Evolutionary conservation across 1,139 yeast species (phyloP).

Genomic region (Waltiozyma sp.): DNA sequence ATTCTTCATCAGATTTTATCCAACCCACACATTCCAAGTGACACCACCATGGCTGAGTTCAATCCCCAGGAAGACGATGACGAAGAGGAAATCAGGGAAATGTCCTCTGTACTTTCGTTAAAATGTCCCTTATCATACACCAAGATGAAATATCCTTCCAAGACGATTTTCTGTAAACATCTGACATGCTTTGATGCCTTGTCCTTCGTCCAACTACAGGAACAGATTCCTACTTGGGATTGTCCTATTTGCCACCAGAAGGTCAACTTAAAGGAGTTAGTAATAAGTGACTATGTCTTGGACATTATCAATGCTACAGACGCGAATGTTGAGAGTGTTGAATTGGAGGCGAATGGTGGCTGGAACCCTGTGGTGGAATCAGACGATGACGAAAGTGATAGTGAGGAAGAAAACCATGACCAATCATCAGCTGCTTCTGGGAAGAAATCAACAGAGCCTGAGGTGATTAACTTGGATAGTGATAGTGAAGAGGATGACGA

Average conservation of each 20-base stretch:
- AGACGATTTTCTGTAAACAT: slow-evolving; percentile 50
- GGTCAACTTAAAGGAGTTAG: slow-evolving; percentile 38
- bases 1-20: slow-evolving; percentile 23
- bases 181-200: slow-evolving; percentile 64
- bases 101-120: slow-evolving; percentile 44
- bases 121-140: slow-evolving; percentile 56
- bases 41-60: slow-evolving; percentile 35
- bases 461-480: slow-evolving; percentile 22
- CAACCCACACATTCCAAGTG: slow-evolving; percentile 36
- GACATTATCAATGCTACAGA: slow-evolving; percentile 36
- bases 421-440: background rate
- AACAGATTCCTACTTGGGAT: slow-evolving; percentile 52
- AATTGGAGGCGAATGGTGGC: slow-evolving; percentile 43
- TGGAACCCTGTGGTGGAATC: slow-evolving; percentile 37
- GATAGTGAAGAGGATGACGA: slow-evolving; percentile 8
- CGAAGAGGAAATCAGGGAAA: slow-evolving; percentile 48
- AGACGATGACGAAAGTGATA: slow-evolving; percentile 15
- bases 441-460: slow-evolving; percentile 2
- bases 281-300: slow-evolving; percentile 48
- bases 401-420: slow-evolving; percentile 4
- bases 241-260: slow-evolving; percentile 53
- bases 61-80: slow-evolving; percentile 28
- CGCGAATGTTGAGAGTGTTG: slow-evolving; percentile 42
- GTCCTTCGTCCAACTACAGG: slow-evolving; percentile 48
- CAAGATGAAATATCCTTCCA: slow-evolving; percentile 50